Conservation (phyloP, 2,329 filamentous ascomycete species). For the Emmonsiellopsis sp. region DNA sequence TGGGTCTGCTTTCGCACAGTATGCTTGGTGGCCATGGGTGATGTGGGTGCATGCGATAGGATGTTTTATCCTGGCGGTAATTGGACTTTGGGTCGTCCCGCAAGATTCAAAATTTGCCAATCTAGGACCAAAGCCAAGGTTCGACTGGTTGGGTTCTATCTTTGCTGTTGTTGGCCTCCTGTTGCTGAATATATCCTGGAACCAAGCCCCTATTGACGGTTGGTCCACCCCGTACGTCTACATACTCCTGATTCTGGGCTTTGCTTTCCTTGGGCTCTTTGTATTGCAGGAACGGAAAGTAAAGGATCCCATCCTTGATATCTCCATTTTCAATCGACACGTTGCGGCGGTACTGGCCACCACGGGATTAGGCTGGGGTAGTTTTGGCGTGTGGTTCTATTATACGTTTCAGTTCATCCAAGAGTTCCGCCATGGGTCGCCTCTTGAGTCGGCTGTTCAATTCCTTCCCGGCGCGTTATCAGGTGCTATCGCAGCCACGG, state of each 20-base stretch:
- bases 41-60: constrained; percentile 54
- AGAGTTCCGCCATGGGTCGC: constrained; percentile 15
- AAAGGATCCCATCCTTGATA: constrained; percentile 32
- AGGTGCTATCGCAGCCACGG: constrained; percentile 22
- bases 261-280: constrained; percentile 35
- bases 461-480: constrained; percentile 20
- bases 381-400: constrained; percentile 33
- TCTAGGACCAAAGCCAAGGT: too few relatives aligned
- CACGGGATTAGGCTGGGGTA: constrained; percentile 31
- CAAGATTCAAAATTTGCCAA: neutral
- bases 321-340: constrained; percentile 28
- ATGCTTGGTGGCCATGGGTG: constrained; percentile 53
- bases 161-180: constrained; percentile 41
- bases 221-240: constrained; percentile 38
- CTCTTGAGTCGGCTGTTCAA: constrained; percentile 22
- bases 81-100: constrained; percentile 34
- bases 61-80: constrained; percentile 37
- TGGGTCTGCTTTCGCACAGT: constrained; percentile 47
- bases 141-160: constrained; percentile 23
- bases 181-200: constrained; percentile 46
- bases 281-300: constrained; percentile 34
- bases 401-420: constrained; percentile 29
- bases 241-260: constrained; percentile 34
- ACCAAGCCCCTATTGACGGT: constrained; percentile 38
- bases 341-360: constrained; percentile 29